Evolutionary conservation across 352 stramenopile genomes (phyloP).

Genomic region (Globisporangium orthogonon): DNA sequence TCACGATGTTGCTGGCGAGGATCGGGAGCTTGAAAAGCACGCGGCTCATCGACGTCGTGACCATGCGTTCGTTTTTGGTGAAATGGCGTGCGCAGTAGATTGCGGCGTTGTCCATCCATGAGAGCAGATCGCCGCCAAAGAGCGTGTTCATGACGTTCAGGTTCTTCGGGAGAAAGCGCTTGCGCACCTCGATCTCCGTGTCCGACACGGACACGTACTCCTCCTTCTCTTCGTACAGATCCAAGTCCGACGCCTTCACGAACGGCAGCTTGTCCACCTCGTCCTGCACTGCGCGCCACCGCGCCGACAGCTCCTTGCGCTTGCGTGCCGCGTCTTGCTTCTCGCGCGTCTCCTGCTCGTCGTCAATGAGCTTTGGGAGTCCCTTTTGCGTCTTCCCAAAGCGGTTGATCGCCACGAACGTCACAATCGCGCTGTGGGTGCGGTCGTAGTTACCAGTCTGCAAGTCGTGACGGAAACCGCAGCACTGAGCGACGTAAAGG

Average conservation of each 20-base stretch:
- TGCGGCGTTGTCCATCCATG: slow-evolving; percentile 19
- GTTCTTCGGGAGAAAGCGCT: slow-evolving; percentile 65
- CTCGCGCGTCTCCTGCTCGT: slow-evolving; percentile 19
- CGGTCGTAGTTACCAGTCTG: slow-evolving; percentile 59
- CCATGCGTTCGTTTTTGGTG: slow-evolving; percentile 22
- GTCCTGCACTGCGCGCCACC: slow-evolving; percentile 61
- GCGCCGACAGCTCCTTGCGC: slow-evolving; percentile 42
- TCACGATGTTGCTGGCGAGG: slow-evolving; percentile 19
- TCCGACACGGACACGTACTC: slow-evolving; percentile 44
- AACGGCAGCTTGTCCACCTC: slow-evolving; percentile 53
- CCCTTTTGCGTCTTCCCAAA: slow-evolving; percentile 45
- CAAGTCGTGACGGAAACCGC: slow-evolving; percentile 54
- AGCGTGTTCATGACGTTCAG: slow-evolving; percentile 34
- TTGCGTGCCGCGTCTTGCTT: slow-evolving; percentile 27
- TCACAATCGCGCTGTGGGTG: slow-evolving; percentile 66
- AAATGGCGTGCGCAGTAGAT: slow-evolving; percentile 23
- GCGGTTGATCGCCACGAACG: slow-evolving; percentile 51
- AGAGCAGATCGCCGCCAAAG: slow-evolving; percentile 2
- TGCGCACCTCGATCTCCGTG: slow-evolving; percentile 67
- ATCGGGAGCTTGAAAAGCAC: slow-evolving; percentile 26
- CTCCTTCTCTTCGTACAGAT: slow-evolving; percentile 4
- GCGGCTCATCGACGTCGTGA: slow-evolving; percentile 20
- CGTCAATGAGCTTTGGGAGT: slow-evolving; percentile 37
- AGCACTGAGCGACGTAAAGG: slow-evolving; percentile 32
- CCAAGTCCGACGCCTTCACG: slow-evolving; percentile 5